A percentile compares a stretch with the other conserved stretches of the same genome.
Evolutionary conservation across 148 eudicot genomes (phyloP).

Genomic region (Cornus kousa): DNA sequence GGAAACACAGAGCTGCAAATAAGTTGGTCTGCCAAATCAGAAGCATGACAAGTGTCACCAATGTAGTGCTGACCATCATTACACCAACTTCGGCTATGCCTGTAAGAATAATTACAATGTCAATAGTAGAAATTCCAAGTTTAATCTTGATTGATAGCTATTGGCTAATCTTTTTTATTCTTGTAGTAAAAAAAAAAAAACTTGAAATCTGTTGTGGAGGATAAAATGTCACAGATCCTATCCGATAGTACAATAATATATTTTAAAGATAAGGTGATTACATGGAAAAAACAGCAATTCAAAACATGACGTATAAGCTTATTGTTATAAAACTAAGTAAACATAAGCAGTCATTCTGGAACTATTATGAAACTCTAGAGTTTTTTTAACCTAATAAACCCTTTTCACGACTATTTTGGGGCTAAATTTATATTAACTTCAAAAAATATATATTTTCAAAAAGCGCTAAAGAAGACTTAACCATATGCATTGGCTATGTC

Average conservation of each 20-base stretch:
- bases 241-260: neutral
- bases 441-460: too few relatives aligned
- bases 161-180: neutral
- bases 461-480: constrained; percentile 20
- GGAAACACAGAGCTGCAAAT: constrained; percentile 67
- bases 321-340: neutral
- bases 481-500: constrained; percentile 93
- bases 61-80: constrained; percentile 81
- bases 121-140: neutral
- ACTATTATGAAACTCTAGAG: neutral
- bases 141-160: neutral
- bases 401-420: neutral
- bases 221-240: neutral
- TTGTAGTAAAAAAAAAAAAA: neutral
- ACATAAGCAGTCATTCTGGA: neutral
- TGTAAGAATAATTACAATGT: constrained; percentile 24
- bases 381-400: neutral
- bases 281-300: neutral
- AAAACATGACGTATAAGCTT: neutral
- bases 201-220: neutral
- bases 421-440: neutral
- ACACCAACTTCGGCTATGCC: constrained; percentile 99
- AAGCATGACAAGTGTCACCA: constrained; percentile 95
- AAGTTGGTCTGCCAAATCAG: constrained; percentile 92
- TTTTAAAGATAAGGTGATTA: neutral